Evolutionary conservation across 106 monocot genomes (phyloP).

Genomic region (Iris macrosiphon): DNA sequence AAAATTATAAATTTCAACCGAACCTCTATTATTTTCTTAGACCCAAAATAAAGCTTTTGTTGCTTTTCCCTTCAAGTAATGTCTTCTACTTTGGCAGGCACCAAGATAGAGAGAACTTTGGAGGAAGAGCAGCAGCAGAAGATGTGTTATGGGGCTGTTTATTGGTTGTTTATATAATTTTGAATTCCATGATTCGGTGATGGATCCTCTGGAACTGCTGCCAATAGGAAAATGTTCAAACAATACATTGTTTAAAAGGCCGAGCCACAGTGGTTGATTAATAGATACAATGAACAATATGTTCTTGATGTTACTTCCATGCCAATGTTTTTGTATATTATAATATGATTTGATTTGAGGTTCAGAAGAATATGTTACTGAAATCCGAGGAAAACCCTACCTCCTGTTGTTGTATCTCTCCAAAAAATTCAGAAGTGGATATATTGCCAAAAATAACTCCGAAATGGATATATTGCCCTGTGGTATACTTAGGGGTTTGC

Average conservation of each 20-base stretch:
- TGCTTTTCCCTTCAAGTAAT: not conserved
- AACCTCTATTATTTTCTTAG: not conserved
- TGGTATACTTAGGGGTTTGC: too few relatives aligned
- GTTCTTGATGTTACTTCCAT: not conserved
- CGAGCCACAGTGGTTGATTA: not conserved
- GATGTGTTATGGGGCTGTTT: not conserved
- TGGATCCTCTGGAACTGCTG: not conserved
- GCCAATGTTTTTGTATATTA: too few relatives aligned
- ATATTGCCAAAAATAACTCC: too few relatives aligned
- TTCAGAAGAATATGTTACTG: too few relatives aligned
- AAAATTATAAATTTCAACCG: not conserved
- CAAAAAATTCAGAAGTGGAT: too few relatives aligned
- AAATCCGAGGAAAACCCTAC: too few relatives aligned
- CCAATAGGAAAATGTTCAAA: not conserved
- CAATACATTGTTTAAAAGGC: not conserved
- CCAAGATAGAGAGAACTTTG: not conserved
- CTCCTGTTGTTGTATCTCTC: too few relatives aligned
- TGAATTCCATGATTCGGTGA: constrained; percentile 2
- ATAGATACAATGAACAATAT: constrained; percentile 1
- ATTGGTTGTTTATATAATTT: not conserved
- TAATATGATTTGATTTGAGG: too few relatives aligned
- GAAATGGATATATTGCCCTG: too few relatives aligned
- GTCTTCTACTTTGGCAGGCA: not conserved
- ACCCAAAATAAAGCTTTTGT: not conserved
- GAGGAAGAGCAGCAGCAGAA: not conserved